These are phyloP conservation scores for Blastobotrys ciferrii DNA, from an alignment of 1,139 yeast genomes.

Conservation along the genomic window DNA sequence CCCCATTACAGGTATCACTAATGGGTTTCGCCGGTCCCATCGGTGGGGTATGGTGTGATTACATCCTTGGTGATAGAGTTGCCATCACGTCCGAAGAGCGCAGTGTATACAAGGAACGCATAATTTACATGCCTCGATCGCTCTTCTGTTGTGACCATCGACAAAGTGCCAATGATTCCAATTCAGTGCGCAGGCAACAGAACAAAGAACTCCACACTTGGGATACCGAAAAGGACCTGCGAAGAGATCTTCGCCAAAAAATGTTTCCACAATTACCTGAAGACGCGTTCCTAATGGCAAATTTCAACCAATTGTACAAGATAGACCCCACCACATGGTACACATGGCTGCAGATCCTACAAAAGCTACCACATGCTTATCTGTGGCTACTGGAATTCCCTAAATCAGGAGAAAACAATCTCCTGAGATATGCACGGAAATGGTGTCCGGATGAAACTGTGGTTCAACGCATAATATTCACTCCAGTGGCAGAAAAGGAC, in stretches of 20 bases:
- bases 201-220: slow-evolving; percentile 24
- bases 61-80: slow-evolving; percentile 32
- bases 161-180: slow-evolving; percentile 34
- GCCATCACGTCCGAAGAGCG: slow-evolving; percentile 22
- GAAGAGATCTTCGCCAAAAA: slow-evolving; percentile 28
- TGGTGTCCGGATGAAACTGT: slow-evolving; percentile 33
- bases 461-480: slow-evolving; percentile 32
- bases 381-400: slow-evolving; percentile 39
- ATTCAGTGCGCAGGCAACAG: slow-evolving; percentile 8
- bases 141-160: slow-evolving; percentile 38
- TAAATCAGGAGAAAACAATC: slow-evolving; percentile 31
- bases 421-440: slow-evolving; percentile 27
- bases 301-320: slow-evolving; percentile 39
- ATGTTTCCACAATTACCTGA: slow-evolving; percentile 32
- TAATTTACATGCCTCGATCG: slow-evolving; percentile 36
- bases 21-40: slow-evolving; percentile 40
- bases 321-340: slow-evolving; percentile 36
- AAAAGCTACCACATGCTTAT: slow-evolving; percentile 32
- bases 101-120: slow-evolving; percentile 28
- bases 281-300: slow-evolving; percentile 34
- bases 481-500: slow-evolving; percentile 37
- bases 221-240: slow-evolving; percentile 29
- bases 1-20: slow-evolving; percentile 36
- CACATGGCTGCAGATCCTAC: slow-evolving; percentile 34
- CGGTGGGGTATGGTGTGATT: slow-evolving; percentile 38